A percentile compares a stretch with the other conserved stretches of the same genome.
Conservation (phyloP, 2,329 filamentous ascomycete species). For the Phialemoniopsis sp. region DNA sequence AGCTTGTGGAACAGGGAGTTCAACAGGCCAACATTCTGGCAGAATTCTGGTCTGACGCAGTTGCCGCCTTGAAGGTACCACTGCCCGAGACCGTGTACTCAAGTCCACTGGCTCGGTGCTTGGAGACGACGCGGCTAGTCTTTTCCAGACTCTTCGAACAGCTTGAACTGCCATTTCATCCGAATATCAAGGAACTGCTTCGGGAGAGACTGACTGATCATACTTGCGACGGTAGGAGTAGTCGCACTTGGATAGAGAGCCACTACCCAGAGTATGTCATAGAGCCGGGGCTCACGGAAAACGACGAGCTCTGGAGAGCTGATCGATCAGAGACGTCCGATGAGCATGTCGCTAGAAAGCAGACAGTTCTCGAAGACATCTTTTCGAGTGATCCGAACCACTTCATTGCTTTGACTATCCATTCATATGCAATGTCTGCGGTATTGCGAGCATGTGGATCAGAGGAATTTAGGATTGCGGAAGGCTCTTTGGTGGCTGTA, state of each 20-base stretch:
- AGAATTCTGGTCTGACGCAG: slow-evolving; percentile 43
- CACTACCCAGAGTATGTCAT: slow-evolving; percentile 46
- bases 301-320: slow-evolving; percentile 47
- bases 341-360: slow-evolving; percentile 39
- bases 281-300: slow-evolving; percentile 50
- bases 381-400: slow-evolving; percentile 31
- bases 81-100: slow-evolving; percentile 51
- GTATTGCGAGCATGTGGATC: slow-evolving; percentile 29
- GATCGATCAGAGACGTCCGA: slow-evolving; percentile 42
- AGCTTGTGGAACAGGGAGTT: slow-evolving; percentile 48
- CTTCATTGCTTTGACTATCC: slow-evolving; percentile 46
- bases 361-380: slow-evolving; percentile 38
- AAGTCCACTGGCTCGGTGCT: slow-evolving; percentile 53
- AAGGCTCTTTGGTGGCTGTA: not conserved
- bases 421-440: slow-evolving; percentile 40
- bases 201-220: slow-evolving; percentile 57
- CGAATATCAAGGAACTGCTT: slow-evolving; percentile 53
- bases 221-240: slow-evolving; percentile 55
- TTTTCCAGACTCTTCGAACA: slow-evolving; percentile 35
- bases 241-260: slow-evolving; percentile 39
- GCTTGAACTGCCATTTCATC: slow-evolving; percentile 34
- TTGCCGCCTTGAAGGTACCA: slow-evolving; percentile 41
- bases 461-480: not conserved
- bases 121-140: slow-evolving; percentile 50
- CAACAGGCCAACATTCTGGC: slow-evolving; percentile 48